A percentile compares a stretch with the other conserved stretches of the same genome.
Conservation (phyloP, 768 basidiomycete genomes). For the Coprinellus aureogranulatus region DNA sequence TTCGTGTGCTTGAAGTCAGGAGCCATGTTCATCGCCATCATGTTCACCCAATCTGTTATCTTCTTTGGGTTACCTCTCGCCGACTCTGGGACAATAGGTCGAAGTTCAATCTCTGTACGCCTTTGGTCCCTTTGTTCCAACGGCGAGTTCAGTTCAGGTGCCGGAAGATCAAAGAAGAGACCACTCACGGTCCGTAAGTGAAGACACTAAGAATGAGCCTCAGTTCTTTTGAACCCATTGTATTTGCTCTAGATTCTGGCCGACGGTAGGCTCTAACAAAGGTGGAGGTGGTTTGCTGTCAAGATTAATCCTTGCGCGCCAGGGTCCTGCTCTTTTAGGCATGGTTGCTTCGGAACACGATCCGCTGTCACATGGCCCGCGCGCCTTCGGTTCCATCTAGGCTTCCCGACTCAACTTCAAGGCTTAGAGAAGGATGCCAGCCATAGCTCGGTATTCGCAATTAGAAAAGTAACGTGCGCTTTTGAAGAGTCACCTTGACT, state of each 20-base stretch:
- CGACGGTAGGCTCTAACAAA: not conserved
- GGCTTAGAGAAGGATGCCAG: no score
- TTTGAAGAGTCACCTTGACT: no score
- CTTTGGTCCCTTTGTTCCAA: conserved; percentile 6
- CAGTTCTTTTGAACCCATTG: not conserved
- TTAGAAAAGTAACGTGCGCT: no score
- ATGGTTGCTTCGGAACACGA: no score
- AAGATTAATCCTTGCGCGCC: not conserved
- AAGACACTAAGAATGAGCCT: conserved; percentile 8
- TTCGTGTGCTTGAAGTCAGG: conserved; percentile 11
- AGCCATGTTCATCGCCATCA: not conserved
- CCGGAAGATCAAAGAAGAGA: not conserved
- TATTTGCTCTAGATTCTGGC: not conserved
- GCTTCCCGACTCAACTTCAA: no score
- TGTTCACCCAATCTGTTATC: conserved; percentile 4
- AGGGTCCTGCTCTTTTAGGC: no score
- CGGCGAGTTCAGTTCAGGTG: not conserved
- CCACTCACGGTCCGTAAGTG: conserved; percentile 15
- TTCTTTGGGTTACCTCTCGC: conserved; percentile 2
- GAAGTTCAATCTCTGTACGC: conserved; percentile 13
- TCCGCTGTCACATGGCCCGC: no score
- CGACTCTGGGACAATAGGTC: conserved; percentile 10
- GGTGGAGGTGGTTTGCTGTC: not conserved
- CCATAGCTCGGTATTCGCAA: no score
- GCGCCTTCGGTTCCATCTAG: no score